Conservation (phyloP, 768 basidiomycete genomes). For the Stropharia rugosoannulata region DNA sequence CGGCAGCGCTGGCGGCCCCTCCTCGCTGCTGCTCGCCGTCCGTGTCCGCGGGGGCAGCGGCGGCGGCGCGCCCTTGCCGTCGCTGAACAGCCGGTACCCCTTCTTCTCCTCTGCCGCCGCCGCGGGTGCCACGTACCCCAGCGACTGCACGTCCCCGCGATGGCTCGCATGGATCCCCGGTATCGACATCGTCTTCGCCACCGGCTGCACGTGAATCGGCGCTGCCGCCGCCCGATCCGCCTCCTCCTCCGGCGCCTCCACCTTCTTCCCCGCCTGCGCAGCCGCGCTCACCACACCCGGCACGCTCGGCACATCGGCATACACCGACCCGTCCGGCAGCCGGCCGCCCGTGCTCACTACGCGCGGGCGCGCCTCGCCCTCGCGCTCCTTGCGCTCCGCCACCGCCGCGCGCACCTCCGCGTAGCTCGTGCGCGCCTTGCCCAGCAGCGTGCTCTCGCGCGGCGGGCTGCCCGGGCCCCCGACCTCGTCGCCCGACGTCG, state of each 20-base stretch:
- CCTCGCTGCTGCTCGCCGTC: not conserved
- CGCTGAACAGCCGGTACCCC: constrained; percentile 61
- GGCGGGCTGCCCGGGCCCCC: constrained; percentile 37
- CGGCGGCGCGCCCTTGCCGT: not conserved
- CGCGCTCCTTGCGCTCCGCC: constrained; percentile 57
- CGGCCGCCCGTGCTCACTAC: constrained; percentile 17
- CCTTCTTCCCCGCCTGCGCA: constrained; percentile 23
- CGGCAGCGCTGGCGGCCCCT: constrained; percentile 61
- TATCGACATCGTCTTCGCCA: constrained; percentile 81
- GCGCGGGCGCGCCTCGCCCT: constrained; percentile 13
- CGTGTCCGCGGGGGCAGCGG: not conserved
- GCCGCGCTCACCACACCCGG: constrained; percentile 19
- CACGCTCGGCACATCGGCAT: constrained; percentile 16
- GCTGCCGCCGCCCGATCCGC: constrained; percentile 13
- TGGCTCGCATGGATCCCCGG: constrained; percentile 86
- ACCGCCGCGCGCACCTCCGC: constrained; percentile 79
- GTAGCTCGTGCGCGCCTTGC: constrained; percentile 56
- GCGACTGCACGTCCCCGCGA: constrained; percentile 81
- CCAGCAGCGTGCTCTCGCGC: constrained; percentile 29
- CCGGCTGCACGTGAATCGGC: constrained; percentile 75
- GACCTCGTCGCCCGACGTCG: constrained; percentile 35
- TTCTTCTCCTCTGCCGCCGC: constrained; percentile 31
- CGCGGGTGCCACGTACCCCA: constrained; percentile 58
- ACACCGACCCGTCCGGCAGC: constrained; percentile 16
- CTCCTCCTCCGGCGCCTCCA: constrained; percentile 23